Conservation (phyloP, 257 asterid species). For the Vinca minor region DNA sequence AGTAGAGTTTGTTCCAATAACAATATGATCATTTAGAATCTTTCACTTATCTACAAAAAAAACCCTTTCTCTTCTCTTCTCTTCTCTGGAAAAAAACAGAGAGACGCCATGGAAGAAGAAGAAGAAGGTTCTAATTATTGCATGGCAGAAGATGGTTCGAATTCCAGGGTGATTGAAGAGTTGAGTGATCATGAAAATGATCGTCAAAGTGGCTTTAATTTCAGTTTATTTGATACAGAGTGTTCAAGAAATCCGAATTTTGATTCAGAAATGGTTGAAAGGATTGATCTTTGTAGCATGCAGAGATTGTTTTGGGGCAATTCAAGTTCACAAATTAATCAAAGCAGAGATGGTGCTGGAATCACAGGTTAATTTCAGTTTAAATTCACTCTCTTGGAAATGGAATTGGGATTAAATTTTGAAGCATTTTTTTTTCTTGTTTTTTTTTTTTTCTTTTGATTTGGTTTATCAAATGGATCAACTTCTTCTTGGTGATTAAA, state of each 20-base stretch:
- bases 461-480: too few species aligned
- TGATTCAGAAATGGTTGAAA: background rate
- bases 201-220: background rate
- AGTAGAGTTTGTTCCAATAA: too few species aligned
- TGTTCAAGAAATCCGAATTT: background rate
- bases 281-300: background rate
- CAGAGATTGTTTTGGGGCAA: background rate
- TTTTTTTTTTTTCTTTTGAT: background rate
- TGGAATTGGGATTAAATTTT: background rate
- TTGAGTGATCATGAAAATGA: background rate
- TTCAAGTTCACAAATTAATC: background rate
- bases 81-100: too few species aligned
- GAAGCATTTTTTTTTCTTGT: background rate
- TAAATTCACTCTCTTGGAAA: too few species aligned
- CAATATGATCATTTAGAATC: too few species aligned
- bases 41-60: too few species aligned
- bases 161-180: background rate
- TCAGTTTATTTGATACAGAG: background rate
- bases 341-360: background rate
- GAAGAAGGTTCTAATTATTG: too few species aligned
- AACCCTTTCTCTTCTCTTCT: too few species aligned
- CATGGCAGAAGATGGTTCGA: background rate
- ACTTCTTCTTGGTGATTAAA: too few species aligned
- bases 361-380: background rate
- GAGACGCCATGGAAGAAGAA: too few species aligned